phyloP scores from a whole-genome alignment of 2,329 filamentous ascomycete species.

The Nothophaeocryptopus gaeumannii region DNA sequence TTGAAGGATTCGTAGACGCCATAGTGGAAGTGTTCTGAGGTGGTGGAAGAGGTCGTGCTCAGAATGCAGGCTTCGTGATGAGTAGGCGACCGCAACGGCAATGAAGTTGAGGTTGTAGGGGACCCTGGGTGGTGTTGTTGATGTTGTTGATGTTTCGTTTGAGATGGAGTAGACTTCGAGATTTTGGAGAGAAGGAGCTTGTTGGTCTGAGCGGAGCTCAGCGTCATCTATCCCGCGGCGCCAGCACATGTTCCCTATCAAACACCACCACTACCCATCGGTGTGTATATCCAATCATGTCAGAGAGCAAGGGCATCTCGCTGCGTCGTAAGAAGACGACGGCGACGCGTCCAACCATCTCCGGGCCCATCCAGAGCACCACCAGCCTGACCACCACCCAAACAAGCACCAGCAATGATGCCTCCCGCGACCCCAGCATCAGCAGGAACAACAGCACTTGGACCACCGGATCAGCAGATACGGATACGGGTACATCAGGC shows the following conservation, averaged over 20 bases:
- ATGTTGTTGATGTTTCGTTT: background rate
- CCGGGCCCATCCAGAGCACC: conserved; percentile 49
- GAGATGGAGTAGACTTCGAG: conserved; percentile 2
- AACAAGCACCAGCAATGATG: conserved; percentile 2
- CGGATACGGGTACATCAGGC: conserved; percentile 16
- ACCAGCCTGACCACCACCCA: conserved; percentile 14
- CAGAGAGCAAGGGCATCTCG: conserved; percentile 56
- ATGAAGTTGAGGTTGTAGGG: conserved; percentile 1
- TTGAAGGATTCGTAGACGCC: conserved; percentile 35
- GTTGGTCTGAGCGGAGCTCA: background rate
- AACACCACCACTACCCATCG: no score
- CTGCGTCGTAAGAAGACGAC: conserved; percentile 60
- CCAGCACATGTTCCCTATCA: no score
- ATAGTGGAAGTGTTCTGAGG: conserved; percentile 22
- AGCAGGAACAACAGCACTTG: conserved; percentile 25
- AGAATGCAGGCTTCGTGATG: background rate
- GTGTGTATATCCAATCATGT: conserved; percentile 27
- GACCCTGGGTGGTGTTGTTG: background rate
- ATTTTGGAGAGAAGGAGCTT: conserved; percentile 3
- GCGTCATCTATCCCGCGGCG: no score
- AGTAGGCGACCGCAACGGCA: background rate
- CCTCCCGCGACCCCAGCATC: conserved; percentile 13
- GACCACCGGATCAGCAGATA: conserved; percentile 18
- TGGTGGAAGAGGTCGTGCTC: background rate
- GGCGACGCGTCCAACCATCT: conserved; percentile 56